Evolutionary conservation across 1,139 yeast genomes (phyloP), one percentile per base, ranked within the genome.

Genomic region (Zygosaccharomyces sapae): DNA sequence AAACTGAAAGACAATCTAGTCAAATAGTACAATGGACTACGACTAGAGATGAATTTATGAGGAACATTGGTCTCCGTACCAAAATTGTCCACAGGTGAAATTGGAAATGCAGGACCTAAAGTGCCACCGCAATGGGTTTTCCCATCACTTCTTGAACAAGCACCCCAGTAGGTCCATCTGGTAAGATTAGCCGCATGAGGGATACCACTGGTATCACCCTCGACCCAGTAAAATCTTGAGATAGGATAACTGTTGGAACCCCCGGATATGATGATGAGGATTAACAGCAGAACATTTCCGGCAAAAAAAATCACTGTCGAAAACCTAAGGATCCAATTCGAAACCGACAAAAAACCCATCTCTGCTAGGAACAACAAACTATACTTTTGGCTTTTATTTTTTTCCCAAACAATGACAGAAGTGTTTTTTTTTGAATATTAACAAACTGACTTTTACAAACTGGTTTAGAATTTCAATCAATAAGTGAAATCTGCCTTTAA

Each of bases 111-210:
- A 20, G 83, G 77, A 44, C 74, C 69, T 53, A 70, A 69, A 58
- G 69, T 61, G 20, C 59, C 49, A 13, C 54, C 51, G 49, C 73
- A 70, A 19, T 55, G 45, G 19, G 67, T 68, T 35, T 60, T 58
- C 30, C 54, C 59, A 43, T 57, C 53, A 18, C 51, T 53, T 4
- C 48, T 52, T 47, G 75, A 74, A 67, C 89, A 83, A 41, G 83
- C 76, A 57, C 92, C 92, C 94, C 94, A 85, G 71, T 80, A 85
- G 2, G 90, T 81, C 92, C 92, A 85, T 55, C 86, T 80, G 16
- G 87, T 70, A 29, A 66, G 50, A 33, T 66, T 68, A 33, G 76
- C 74, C n/a, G 89, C 87, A 49, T 72, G 70, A 7, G 74, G 54
- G 47, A 83, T 80, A 44, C 63, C 63, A 1, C 78, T 66, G 44